Base-by-base conservation (phyloP, 202 grass and related monocot genomes). In the Carex sylvatica region DNA sequence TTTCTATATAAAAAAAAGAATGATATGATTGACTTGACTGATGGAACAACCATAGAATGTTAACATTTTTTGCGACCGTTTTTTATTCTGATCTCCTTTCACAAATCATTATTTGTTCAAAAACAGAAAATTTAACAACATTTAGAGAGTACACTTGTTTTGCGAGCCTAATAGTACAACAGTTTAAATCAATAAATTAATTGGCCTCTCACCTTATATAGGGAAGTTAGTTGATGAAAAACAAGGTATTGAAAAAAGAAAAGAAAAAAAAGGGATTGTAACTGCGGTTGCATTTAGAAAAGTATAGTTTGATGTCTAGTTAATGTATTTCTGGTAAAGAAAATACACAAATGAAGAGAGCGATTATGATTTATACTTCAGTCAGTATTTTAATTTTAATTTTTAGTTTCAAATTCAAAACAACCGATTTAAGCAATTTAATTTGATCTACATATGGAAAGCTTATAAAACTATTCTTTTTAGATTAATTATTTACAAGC, bases 71-170 rank as follows among this genome's bases (percentile, higher is more conserved):
- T 44, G 66, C 18, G 18, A 70, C 36, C 20, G 5, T 47, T 49
- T 49, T 40, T 72, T 14, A 49, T 44, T 73, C 38, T 51, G 2
- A 73, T 51, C 20, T 73, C 70, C 44, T 73, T 52, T 24, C 70
- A 49, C 69, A 73, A 51, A 73, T 73, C 44, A 16, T 14, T 73
- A 73, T 73, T 52, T 28, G 70, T 53, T 74, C 11, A 53, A 52
- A 74, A 74, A 74, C 70, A 53, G 42, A 52, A 74, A 74, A 6
- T 16, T 73, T 52, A 53, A 28, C 46, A 46, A 74, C 46, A 15
- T 74, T 46, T 46, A 46, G 20, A 73, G 44, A 73, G 69, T 51
- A 73, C 69, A 73, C 20, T 73, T 73, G 20, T 73, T 73, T 69
- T 73, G 11, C 19, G 70, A 73, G 70, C 70, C 70, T 73, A 38